Evolutionary conservation across 164 flowering plant species (phyloP).

Genomic region (Annona cherimola): DNA sequence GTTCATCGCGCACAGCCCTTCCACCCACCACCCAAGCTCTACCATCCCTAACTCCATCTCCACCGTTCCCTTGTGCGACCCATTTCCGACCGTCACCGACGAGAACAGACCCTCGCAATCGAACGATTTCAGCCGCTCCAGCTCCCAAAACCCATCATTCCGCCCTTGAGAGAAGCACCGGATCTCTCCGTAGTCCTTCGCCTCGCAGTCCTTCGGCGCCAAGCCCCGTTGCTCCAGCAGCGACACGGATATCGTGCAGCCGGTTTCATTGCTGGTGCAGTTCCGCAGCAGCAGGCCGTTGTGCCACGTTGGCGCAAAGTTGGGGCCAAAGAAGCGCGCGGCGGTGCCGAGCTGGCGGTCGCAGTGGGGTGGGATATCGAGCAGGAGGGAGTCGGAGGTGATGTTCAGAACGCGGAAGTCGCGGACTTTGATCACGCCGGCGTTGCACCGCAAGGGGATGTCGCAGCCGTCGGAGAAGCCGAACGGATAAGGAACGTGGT

Average conservation of each 20-base stretch:
- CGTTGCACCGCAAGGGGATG: slow-evolving; percentile 47
- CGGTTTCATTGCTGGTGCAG: slow-evolving; percentile 35
- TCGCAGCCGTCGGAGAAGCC: slow-evolving; percentile 61
- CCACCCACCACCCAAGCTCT: slow-evolving; percentile 71
- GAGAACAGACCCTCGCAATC: slow-evolving; percentile 39
- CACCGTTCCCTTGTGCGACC: slow-evolving; percentile 13
- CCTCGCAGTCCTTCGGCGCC: slow-evolving; percentile 18
- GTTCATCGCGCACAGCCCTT: slow-evolving; percentile 28
- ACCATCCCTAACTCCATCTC: slow-evolving; percentile 43
- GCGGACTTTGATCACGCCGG: slow-evolving; percentile 25
- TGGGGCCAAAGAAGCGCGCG: slow-evolving; percentile 24
- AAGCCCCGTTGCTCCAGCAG: slow-evolving; percentile 27
- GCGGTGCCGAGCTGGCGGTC: slow-evolving; percentile 34
- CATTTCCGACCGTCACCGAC: slow-evolving; percentile 29
- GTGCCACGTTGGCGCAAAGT: slow-evolving; percentile 43
- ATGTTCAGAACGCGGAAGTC: slow-evolving; percentile 38
- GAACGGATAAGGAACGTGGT: slow-evolving; percentile 45
- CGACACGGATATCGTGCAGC: slow-evolving; percentile 21
- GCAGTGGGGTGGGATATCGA: slow-evolving; percentile 42
- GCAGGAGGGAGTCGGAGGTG: slow-evolving; percentile 22
- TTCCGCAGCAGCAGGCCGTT: slow-evolving; percentile 54
- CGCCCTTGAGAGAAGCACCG: slow-evolving; percentile 40
- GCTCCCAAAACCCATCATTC: slow-evolving; percentile 19
- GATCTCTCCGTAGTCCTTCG: slow-evolving; percentile 9
- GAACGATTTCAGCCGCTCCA: slow-evolving; percentile 8